Evolutionary conservation across 371 early-diverging fungal species (phyloP), one percentile per base, ranked within the genome.

Genomic region (Smittium culicis): DNA sequence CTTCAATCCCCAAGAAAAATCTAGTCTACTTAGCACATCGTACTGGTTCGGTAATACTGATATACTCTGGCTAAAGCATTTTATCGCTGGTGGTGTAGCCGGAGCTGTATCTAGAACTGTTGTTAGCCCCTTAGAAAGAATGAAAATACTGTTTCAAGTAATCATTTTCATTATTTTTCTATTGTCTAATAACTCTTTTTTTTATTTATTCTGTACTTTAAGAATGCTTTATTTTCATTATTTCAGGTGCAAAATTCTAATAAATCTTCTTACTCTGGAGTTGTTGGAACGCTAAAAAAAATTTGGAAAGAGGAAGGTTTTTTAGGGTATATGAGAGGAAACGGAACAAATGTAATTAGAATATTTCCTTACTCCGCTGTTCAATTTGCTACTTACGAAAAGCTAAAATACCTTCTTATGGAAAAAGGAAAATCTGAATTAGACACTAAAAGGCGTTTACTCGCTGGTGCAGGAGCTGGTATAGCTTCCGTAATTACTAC

Each of bases 61-160:
- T 31, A 63, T 77, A 24, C 75, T 76, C 45, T 78, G 79, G 77
- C 68, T 85, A 67, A 91, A 91, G 73, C 88, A 94, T 71, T 78
- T 94, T 69, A 68, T 89, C 58, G 89, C 93, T 0, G 95, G 95
- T 35, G 95, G 92, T 54, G 75, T 92, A 63, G 91, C 94, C 34
- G 96, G 96, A 28, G 93, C 91, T 0, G 87, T 94, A 33, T 90
- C 91, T 65, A 84, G 96, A 45, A 94, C 94, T 0, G 88, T 86
- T 0, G 94, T 94, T 29, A 91, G 91, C 65, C 96, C 96, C 31
- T 81, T 94, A 66, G 96, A 94, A 78, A 85, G 94, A 66, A 85
- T 91, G 83, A 91, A 91, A 75, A 92, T 93, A 69, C 77, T 93
- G 67, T 90, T 94, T 73, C 94, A 94, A 81, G 92, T 87, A 78